Evolutionary conservation across 2,329 filamentous ascomycete species (phyloP).

Genomic region (Apiospora sp.): DNA sequence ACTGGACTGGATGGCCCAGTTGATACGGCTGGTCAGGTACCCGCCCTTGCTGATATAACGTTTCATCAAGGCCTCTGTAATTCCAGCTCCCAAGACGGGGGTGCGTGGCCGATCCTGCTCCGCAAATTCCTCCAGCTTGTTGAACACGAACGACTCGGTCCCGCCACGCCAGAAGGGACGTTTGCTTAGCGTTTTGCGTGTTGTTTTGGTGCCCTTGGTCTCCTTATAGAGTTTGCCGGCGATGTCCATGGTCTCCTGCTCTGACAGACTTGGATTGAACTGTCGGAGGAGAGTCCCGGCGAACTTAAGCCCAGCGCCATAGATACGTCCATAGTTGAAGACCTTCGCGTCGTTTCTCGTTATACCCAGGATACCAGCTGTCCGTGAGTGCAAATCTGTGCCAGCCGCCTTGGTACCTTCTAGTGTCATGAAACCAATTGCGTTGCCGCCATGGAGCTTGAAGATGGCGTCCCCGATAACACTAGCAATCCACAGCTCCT

Average conservation of each 20-base stretch:
- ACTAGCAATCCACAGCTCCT: conserved; percentile 98
- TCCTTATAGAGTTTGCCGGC: conserved; percentile 84
- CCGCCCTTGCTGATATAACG: conserved; percentile 87
- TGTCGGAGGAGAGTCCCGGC: conserved; percentile 88
- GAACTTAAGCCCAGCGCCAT: conserved; percentile 96
- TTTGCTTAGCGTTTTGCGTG: conserved; percentile 73
- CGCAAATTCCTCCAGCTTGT: conserved; percentile 96
- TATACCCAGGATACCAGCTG: conserved; percentile 90
- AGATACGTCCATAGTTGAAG: conserved; percentile 98
- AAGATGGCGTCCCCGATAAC: conserved; percentile 95
- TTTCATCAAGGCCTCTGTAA: conserved; percentile 92
- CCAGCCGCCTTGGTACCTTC: conserved; percentile 95
- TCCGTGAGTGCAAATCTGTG: conserved; percentile 93
- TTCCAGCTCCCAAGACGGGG: conserved; percentile 91
- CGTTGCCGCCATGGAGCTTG: conserved; percentile 93
- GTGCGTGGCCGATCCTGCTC: conserved; percentile 92
- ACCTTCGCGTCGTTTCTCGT: conserved; percentile 95
- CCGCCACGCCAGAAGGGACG: conserved; percentile 92
- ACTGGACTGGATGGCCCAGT: conserved; percentile 98
- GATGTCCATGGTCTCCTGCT: conserved; percentile 77
- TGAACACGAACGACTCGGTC: conserved; percentile 98
- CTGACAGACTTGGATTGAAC: conserved; percentile 87
- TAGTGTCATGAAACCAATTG: conserved; percentile 98
- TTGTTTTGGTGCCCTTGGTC: conserved; percentile 91
- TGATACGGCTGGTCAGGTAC: conserved; percentile 96